Base-by-base conservation (phyloP, 2,329 filamentous ascomycete species). In the Phaeomoniella chlamydospora region DNA sequence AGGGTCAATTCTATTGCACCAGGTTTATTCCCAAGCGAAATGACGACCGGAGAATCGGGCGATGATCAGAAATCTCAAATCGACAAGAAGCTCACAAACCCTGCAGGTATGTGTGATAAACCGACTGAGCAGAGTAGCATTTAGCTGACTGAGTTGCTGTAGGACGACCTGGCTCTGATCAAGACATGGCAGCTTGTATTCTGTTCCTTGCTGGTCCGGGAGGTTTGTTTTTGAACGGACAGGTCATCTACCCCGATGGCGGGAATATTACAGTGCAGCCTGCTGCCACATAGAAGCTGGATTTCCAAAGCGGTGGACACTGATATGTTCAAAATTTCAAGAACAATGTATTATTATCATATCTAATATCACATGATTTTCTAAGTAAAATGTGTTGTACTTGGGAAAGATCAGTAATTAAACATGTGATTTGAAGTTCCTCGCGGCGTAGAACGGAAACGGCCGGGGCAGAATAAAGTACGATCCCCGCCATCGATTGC, bases 1-100 rank as follows among this genome's bases (percentile, higher is more conserved):
- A 54, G 70, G 11, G 59, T 75, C 42, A 75, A 76, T 50, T 61
- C 56, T 33, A 72, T 75, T 43, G 67, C 70, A 2, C 71, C 69
- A 0, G 68, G 68, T 18, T 59, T 73, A 3, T 74, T 74, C 49
- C 68, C 69, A 0, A 65, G 60, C 11, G 68, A 74, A 51, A 73
- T 74, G 67, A 74, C 70, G 2, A 62, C 69, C 0, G 56, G 61
- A 4, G 62, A 63, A 33, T 65, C 61, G 38, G 61, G 62, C 22
- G 60, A 64, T 12, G 63, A 66, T 42, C 66, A 73, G 55, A 74
- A 72, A 59, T 66, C 59, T 18, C 52, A 65, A 40, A 58, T 74
- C 39, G 60, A 62, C 5, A 70, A 68, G 54, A 64, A 68, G 38
- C 59, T 48, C 59, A 57, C 37, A 47, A 55, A 41, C 34, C 66